Evolutionary conservation across 257 asterid species (phyloP), one percentile per base, ranked within the genome.

Genomic region (Rauvolfia tetraphylla): DNA sequence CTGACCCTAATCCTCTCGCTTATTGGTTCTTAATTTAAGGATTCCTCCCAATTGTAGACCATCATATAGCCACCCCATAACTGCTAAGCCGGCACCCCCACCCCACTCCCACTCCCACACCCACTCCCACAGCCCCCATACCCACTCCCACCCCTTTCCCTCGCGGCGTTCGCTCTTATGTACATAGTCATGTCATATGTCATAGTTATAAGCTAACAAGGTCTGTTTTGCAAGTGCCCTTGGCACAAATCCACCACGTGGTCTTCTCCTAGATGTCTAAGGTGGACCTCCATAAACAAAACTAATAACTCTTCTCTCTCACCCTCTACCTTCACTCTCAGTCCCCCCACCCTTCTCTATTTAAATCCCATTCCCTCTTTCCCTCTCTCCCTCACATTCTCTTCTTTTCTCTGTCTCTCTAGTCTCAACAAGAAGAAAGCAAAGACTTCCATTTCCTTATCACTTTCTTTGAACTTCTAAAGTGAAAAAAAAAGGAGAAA

Each of bases 201-300:
- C 74, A 54, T 54, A 44, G 53, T 73, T 66, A 72, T 27, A 53
- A 44, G 67, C 56, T 38, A 36, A 48, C 75, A 25, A 13, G 29
- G 25, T 11, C 20, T 61, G 31, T 34, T 39, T 41, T 36, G 29
- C 31, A 51, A 46, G 72, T 75, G 73, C 83, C 76, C 74, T 61
- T 67, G 27, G 48, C 80, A 80, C 73, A 71, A 72, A 76, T 62
- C 54, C 51, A 71, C 81, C 84, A 80, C 84, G 84, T 81, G 84
- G 73, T 77, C 67, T 76, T 65, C 75, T 72, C 7, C 25, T 31
- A 57, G 41, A 80, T 76, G 78, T 71, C 78, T 58, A 53, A 27
- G 75, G 76, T 72, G 81, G 84, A 72, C 81, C 84, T 63, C 66
- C 48, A 41, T n/a, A n/a, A n/a, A n/a, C 62, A 27, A 23, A 25